phyloP scores from a whole-genome alignment of 345 rosid species.

The Eutrema heterophyllum region DNA sequence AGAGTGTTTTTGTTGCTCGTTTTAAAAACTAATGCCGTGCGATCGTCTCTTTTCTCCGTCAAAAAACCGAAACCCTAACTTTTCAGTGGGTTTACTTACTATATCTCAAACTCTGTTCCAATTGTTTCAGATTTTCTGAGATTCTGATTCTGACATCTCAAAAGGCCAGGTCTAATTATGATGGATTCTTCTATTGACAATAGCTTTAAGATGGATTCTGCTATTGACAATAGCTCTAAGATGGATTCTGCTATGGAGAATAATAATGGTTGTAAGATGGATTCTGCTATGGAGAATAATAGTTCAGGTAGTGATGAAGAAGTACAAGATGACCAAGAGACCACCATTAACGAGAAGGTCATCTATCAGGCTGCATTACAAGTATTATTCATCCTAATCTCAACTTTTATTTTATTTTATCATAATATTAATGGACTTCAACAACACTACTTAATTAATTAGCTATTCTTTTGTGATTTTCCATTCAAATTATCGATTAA shows the following conservation, averaged over 20 bases:
- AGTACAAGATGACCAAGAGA: slow-evolving; percentile 33
- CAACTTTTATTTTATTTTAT: neutral
- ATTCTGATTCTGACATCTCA: too few species aligned
- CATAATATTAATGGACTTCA: too few species aligned
- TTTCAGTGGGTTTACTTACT: neutral
- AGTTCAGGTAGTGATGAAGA: slow-evolving; percentile 75
- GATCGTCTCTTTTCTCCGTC: neutral
- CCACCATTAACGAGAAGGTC: slow-evolving; percentile 45
- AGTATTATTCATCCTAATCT: slow-evolving; percentile 36
- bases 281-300: slow-evolving; percentile 47
- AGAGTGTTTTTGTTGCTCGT: neutral
- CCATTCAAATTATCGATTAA: neutral
- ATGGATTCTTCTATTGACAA: too few species aligned
- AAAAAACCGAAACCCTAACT: neutral
- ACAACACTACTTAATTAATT: too few species aligned
- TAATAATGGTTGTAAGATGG: neutral
- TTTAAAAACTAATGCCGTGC: neutral
- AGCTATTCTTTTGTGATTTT: neutral
- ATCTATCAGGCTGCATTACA: slow-evolving; percentile 81
- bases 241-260: slow-evolving; percentile 33
- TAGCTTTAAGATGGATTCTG: too few species aligned
- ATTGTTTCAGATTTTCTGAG: too few species aligned
- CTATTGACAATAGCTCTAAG: too few species aligned
- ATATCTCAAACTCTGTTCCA: neutral
- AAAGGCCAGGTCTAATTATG: too few species aligned